Conservation (phyloP, 1,284 basidiomycete species). For the Puccinia novopanici region DNA sequence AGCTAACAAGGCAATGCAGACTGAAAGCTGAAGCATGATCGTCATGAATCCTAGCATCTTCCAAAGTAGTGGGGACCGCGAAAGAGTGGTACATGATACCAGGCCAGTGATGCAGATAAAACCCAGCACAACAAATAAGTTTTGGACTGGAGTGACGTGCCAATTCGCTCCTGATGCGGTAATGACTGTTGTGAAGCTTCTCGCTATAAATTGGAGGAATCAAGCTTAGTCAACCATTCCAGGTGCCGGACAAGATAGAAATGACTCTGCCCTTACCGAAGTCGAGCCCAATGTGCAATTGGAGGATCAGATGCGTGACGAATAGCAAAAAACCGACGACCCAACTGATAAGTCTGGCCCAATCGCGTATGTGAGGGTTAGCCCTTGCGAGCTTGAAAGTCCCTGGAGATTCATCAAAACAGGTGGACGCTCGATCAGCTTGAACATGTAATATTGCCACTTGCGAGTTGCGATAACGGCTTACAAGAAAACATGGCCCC, state of each 20-base stretch:
- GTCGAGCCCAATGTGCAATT: conserved; percentile 19
- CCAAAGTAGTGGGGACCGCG: conserved; percentile 39
- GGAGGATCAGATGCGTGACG: conserved; percentile 12
- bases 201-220: not conserved
- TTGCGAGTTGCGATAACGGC: not conserved
- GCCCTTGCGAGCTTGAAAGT: conserved; percentile 43
- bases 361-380: conserved; percentile 24
- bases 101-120: conserved; percentile 3
- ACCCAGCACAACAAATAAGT: not conserved
- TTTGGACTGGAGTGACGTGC: not conserved
- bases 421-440: not conserved
- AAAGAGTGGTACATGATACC: not conserved
- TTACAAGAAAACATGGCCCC: conserved; percentile 50
- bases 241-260: not conserved
- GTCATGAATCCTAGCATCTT: conserved; percentile 24
- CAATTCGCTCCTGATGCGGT: conserved; percentile 29
- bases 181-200: conserved; percentile 9
- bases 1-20: conserved; percentile 30
- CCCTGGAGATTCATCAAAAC: conserved; percentile 18
- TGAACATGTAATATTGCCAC: not conserved
- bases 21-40: conserved; percentile 8
- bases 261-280: conserved; percentile 10
- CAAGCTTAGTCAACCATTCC: not conserved
- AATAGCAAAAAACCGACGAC: conserved; percentile 18
- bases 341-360: conserved; percentile 44